These are phyloP conservation scores for Helminthosporium solani DNA, from an alignment of 2,329 filamentous ascomycete genomes.

Conservation along the genomic window DNA sequence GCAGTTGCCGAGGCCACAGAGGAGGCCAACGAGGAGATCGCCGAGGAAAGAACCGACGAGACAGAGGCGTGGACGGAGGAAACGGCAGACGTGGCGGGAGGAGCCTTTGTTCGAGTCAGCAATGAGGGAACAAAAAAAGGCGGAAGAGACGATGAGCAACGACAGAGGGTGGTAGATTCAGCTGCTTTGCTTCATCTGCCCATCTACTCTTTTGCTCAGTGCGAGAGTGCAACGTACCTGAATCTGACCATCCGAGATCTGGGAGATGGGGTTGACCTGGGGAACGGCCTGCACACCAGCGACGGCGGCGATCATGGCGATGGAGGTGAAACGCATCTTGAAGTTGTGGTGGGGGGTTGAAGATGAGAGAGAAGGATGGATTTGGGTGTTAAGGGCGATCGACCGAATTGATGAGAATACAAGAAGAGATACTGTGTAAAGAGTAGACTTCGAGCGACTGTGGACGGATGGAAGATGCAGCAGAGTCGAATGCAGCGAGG, in stretches of 20 bases:
- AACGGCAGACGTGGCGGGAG: conserved; percentile 20
- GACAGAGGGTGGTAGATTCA: too few relatives aligned
- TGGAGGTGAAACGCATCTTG: conserved; percentile 36
- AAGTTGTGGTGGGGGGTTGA: conserved; percentile 9
- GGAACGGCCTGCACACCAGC: conserved; percentile 28
- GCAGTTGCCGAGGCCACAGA: conserved; percentile 11
- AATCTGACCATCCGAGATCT: conserved; percentile 43
- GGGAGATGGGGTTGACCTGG: conserved; percentile 37
- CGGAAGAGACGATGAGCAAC: too few relatives aligned
- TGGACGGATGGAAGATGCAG: neutral
- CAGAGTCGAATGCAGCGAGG: neutral
- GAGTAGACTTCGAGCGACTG: neutral
- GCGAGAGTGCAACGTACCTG: conserved; percentile 27
- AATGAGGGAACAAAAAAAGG: neutral
- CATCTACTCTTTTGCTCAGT: too few relatives aligned
- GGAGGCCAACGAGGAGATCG: conserved; percentile 8
- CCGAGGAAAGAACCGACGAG: conserved; percentile 11
- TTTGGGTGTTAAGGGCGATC: neutral
- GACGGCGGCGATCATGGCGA: conserved; percentile 29
- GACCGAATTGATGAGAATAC: neutral
- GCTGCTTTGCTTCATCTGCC: too few relatives aligned
- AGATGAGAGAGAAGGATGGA: conserved; percentile 1
- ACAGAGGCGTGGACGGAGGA: conserved; percentile 9
- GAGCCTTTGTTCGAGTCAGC: conserved; percentile 7
- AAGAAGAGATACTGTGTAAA: neutral